These are phyloP conservation scores for Daedalea quercina DNA, from an alignment of 768 basidiomycete species.

Conservation along the genomic window DNA sequence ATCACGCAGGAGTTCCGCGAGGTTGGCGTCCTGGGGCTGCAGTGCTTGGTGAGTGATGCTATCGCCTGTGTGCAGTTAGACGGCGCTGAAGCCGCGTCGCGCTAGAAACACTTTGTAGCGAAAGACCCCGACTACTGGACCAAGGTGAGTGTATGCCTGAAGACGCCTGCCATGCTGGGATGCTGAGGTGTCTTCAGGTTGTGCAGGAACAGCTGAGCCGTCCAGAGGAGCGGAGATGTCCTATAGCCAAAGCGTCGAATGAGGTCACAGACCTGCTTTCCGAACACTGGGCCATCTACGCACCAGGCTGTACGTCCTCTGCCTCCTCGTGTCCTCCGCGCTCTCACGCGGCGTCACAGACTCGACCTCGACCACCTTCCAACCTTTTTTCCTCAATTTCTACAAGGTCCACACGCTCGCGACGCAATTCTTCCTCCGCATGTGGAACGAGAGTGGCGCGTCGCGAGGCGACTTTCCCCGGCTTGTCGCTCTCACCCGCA, in stretches of 20 bases:
- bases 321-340: constrained; percentile 1
- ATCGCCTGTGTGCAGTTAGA: background rate
- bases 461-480: constrained; percentile 71
- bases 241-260: constrained; percentile 76
- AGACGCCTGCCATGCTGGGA: background rate
- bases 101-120: constrained; percentile 61
- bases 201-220: constrained; percentile 77
- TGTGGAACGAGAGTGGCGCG: constrained; percentile 88
- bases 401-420: constrained; percentile 75
- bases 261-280: constrained; percentile 81
- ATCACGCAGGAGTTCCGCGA: constrained; percentile 70
- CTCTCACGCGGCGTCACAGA: constrained; percentile 33
- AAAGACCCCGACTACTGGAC: constrained; percentile 67
- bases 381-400: constrained; percentile 86
- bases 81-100: background rate
- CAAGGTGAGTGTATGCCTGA: constrained; percentile 37
- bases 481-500: constrained; percentile 68
- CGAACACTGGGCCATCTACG: constrained; percentile 81
- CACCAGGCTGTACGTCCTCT: constrained; percentile 64
- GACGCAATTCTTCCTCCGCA: constrained; percentile 81
- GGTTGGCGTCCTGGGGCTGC: constrained; percentile 75
- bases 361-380: constrained; percentile 74
- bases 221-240: constrained; percentile 69
- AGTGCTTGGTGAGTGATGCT: constrained; percentile 56
- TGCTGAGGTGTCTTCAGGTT: constrained; percentile 35